Evolutionary conservation across 495 filamentous ascomycete genomes (phyloP), one percentile per base, ranked within the genome.

Genomic region (Penicillium angulare): DNA sequence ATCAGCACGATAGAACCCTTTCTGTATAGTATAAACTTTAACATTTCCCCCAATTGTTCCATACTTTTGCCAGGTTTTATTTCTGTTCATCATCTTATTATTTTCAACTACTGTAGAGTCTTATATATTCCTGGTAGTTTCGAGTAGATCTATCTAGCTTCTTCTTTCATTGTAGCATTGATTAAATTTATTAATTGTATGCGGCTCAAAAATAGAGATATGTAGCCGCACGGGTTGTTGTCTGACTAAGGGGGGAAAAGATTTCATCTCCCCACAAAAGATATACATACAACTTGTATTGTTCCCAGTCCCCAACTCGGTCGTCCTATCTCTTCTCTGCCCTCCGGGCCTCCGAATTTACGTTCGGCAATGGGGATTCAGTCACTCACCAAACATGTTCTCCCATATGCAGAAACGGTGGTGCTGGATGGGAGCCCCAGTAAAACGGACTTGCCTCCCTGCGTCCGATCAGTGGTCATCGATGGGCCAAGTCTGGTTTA

Each of bases 401-500:
- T 76, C 22, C 83, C 79, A 2, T 86, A 82, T 63, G 79, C 83
- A 0, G 62, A 75, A 23, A 60, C 64, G 5, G 68, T 72, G 7
- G 42, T 66, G n/a, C 67, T 90, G 13, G 60, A 55, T 5, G 46
- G 42, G 7, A 45, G 52, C 7, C 20, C 9, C 23, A 40, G 5
- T n/a, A 49, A 17, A 21, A 49, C 7, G 53, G 38, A 10, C 31
- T n/a, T n/a, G n/a, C n/a, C 43, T 17, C 38, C 47, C 8, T 49
- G 27, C 17, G 49, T 69, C n/a, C 47, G 55, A 9, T 62, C 58
- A 1, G 73, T 88, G 5, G 82, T 86, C 29, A 80, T 95, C 42
- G 89, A 95, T 54, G 89, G 89, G 0, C 88, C 89, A 0, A 83
- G 79, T 10, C 72, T 95, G 16, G 86, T 87, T 5, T 84, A 91